Evolutionary conservation across 257 asterid species (phyloP), one percentile per base, ranked within the genome.

Genomic region (Coffea eugenioides): DNA sequence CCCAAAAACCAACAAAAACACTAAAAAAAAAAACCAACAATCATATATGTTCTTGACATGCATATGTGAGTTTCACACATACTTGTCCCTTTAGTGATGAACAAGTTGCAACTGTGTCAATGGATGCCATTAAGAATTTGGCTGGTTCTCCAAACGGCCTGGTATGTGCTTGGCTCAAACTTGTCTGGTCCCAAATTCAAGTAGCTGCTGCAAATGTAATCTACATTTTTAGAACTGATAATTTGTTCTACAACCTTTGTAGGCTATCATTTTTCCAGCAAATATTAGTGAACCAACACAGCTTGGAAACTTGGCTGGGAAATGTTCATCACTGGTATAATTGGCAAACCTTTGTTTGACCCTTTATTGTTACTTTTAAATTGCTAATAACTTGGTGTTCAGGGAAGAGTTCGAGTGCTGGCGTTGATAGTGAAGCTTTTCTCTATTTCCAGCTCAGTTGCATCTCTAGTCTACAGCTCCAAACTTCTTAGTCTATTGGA

Each of bases 371-470:
- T 34, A 59, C 25, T 76, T 76, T 67, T 78, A 65, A 70, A 74
- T 90, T 81, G 79, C 57, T 56, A 59, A 4, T 5, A 31, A 67
- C 6, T 51, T 79, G 18, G 31, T 76, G 73, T 88, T 77, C 87
- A 94, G 99, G 98, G 91, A 87, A 88, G 96, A 86, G 95, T 96
- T 81, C 91, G 98, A 77, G 79, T 94, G 78, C 89, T 96, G 62
- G 97, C 97, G 81, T 87, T 94, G 93, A 88, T 96, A 79, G 97
- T 91, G 94, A 92, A 87, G 89, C 93, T 96, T 79, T 96, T 96
- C 92, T 94, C 99, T 49, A 80, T 88, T 78, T 94, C 99, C 62
- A 88, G 89, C 81, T 81, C 90, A 25, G 87, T 93, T 82, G 99
- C 99, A 80, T 87, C 94, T 59, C 85, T 82, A 85, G 86, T 93